Base-by-base conservation (phyloP, 352 stramenopile genomes). In the Plasmopara viticola region DNA sequence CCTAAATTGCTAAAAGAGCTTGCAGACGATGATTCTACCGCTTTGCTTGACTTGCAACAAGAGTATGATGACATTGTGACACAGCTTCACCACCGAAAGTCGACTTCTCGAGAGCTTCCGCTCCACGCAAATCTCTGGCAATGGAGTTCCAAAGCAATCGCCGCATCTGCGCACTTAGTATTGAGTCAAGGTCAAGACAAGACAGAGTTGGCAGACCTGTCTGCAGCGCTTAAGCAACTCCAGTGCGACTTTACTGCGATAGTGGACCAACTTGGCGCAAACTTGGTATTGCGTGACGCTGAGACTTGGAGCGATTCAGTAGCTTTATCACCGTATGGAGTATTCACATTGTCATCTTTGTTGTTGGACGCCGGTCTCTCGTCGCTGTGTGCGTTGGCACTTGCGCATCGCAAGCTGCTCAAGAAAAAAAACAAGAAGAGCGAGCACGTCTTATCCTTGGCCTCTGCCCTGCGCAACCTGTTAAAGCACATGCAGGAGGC, bases 351-450 rank as follows among this genome's bases (percentile, higher is more conserved):
- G 37, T 74, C 83, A 35, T 56, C 82, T 34, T 46, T 88, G 44
- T 47, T 90, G 17, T 53, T 67, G n/a, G 74, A 90, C 33, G 71
- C 64, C 9, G 78, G 80, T 9, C 62, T 90, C 30, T 84, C 72
- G 53, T 70, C 70, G 10, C 50, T 86, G 9, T 65, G 70, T 44
- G 48, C 79, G 17, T 56, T 90, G 25, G 74, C 71, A 37, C 48
- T 75, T 29, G 49, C 58, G 13, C 61, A 79, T 37, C 79, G 73
- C 0, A 48, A 67, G 15, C 40, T 69, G 45, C 25, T 43, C 43
- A 90, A 87, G 67, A 82, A 83, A 64, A 87, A 84, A 39, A 58
- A 44, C 60, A 90, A 87, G 52, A 87, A 84, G 50, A 78, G 77
- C 45, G 73, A 87, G 20, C 40, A 62, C 12, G 38, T 72, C 7